Percentiles rank a stretch among this genome's conserved stretches.
phyloP scores from a whole-genome alignment of 768 basidiomycete genomes.

The Rhodotorula graminis region DNA sequence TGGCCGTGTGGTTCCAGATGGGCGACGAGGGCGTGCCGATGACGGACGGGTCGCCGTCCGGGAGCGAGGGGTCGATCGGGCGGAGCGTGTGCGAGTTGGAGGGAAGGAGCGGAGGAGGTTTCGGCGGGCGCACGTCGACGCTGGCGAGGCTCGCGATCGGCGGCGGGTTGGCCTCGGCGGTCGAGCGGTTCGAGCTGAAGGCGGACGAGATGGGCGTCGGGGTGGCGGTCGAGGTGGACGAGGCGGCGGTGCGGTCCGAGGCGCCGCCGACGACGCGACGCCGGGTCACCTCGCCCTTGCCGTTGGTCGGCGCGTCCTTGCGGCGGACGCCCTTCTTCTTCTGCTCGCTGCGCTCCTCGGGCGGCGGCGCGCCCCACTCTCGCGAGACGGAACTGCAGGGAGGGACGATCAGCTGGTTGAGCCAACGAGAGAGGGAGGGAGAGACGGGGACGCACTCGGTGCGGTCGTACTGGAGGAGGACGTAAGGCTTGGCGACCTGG shows the following conservation, averaged over 20 bases:
- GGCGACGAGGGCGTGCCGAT: constrained; percentile 50
- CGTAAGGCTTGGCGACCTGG: constrained; percentile 19
- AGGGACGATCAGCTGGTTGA: not conserved
- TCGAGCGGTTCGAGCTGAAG: not conserved
- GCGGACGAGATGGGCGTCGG: not conserved
- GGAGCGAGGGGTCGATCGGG: constrained; percentile 10
- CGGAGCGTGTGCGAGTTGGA: constrained; percentile 2
- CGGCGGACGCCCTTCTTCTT: constrained; percentile 8
- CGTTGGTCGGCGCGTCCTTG: not conserved
- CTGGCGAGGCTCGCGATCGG: not conserved
- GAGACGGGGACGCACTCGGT: constrained; percentile 14
- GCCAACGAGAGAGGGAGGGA: not conserved
- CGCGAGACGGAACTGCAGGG: constrained; percentile 25
- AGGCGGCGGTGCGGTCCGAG: not conserved
- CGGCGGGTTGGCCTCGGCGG: not conserved
- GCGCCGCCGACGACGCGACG: constrained; percentile 5
- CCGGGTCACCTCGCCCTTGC: not conserved
- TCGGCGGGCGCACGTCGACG: not conserved
- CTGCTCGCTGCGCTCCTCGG: not conserved
- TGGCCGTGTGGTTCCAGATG: constrained; percentile 95
- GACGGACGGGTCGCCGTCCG: not conserved
- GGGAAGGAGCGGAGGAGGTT: not conserved
- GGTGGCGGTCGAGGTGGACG: not conserved
- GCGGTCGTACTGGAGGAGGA: constrained; percentile 36
- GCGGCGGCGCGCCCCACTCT: constrained; percentile 26